These are phyloP conservation scores for Colletotrichum simmondsii DNA, from an alignment of 2,329 filamentous ascomycete species.

Conservation along the genomic window DNA sequence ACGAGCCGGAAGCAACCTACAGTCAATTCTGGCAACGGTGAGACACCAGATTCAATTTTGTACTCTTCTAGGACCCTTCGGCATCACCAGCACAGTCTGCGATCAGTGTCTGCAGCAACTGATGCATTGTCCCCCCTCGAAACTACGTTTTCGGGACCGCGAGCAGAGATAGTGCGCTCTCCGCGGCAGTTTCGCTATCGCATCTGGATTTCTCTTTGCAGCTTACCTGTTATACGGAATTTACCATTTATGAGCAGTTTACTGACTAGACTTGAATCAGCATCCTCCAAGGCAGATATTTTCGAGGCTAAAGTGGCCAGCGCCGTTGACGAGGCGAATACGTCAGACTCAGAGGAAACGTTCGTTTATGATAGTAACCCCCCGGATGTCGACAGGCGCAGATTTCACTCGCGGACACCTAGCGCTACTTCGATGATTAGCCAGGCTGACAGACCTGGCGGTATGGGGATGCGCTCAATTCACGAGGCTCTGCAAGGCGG, in stretches of 20 bases:
- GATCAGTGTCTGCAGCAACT: conserved; percentile 45
- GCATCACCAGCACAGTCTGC: conserved; percentile 54
- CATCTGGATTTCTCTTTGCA: not conserved
- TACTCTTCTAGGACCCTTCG: conserved; percentile 33
- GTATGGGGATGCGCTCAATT: conserved; percentile 68
- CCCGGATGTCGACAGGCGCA: conserved; percentile 72
- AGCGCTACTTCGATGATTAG: conserved; percentile 88
- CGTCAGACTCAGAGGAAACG: conserved; percentile 96
- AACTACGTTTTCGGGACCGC: conserved; percentile 46
- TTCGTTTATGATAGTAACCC: conserved; percentile 99
- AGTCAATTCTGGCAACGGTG: conserved; percentile 79
- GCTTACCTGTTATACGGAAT: conserved; percentile 36
- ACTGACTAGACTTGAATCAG: conserved; percentile 64
- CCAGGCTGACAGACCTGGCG: conserved; percentile 68
- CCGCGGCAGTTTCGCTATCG: conserved; percentile 35
- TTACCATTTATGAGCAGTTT: conserved; percentile 51
- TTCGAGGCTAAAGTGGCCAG: conserved; percentile 98
- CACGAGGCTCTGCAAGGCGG: conserved; percentile 52
- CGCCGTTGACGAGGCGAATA: conserved; percentile 94
- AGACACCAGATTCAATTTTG: conserved; percentile 49
- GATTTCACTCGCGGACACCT: conserved; percentile 93
- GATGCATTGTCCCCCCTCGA: conserved; percentile 49
- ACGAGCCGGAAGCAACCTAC: conserved; percentile 77
- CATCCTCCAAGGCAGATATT: conserved; percentile 95
- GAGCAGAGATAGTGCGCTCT: conserved; percentile 42